Base-by-base conservation (phyloP, 1,284 basidiomycete genomes). In the Schizophyllum amplum region DNA sequence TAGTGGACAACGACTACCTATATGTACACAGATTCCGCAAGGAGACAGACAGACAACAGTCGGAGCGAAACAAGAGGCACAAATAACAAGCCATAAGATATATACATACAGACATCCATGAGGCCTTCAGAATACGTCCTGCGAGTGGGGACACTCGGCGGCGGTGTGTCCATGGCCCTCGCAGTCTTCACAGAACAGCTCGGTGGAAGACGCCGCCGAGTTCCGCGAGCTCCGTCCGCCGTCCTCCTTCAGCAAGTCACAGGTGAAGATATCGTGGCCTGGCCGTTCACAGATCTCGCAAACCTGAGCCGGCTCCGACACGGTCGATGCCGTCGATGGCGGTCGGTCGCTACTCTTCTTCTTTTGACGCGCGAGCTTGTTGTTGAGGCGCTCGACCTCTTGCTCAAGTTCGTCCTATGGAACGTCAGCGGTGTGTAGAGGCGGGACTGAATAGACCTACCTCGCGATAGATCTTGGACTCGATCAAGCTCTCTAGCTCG, bases 381-480 rank as follows among this genome's bases (percentile, higher is more conserved):
- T 84, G 64, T 90, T 89, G 51, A 90, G 73, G 2, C 82, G 80
- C 62, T 90, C 84, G 47, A 95, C 72, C 65, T 94, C 90, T 64
- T 85, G 85, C 68, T 96, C 94, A 46, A 97, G 83, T 66, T 95
- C 94, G 67, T 94, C 94, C 82, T 97, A 54, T 87, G 85, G 69
- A 95, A 95, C 62, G 96, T 96, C 86, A n/a, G n/a, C n/a, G n/a
- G n/a, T n/a, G n/a, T 90, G 53, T 5, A 9, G 47, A 24, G 24
- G 55, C 22, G 55, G 55, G 13, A 59, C 52, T 53, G 63, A 26
- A 51, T 55, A 20, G 46, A 48, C 46, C 25, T n/a, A n/a, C n/a
- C n/a, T n/a, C n/a, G n/a, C n/a, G n/a, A n/a, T n/a, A n/a, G n/a
- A 86, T 83, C 83, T 97, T 96, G 57, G 90, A 83, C 70, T 97